These are phyloP conservation scores for Paracamarosporium sp. DNA, from an alignment of 2,329 filamentous ascomycete species.

Conservation along the genomic window DNA sequence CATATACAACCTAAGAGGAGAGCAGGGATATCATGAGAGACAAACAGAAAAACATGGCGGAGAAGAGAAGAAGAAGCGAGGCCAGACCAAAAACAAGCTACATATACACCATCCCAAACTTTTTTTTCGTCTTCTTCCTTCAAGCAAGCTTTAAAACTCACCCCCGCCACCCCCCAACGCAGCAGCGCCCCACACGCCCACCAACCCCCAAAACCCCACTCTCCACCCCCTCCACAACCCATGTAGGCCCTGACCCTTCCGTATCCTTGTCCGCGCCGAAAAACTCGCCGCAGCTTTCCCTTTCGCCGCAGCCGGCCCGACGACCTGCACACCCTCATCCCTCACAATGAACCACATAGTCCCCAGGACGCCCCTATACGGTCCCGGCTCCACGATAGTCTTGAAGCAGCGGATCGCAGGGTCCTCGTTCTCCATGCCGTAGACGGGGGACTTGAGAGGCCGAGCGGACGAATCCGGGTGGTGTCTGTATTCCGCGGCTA, in stretches of 20 bases:
- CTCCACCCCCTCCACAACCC: slow-evolving; percentile 78
- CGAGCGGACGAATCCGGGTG: slow-evolving; percentile 18
- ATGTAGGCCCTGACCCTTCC: slow-evolving; percentile 70
- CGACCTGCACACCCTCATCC: slow-evolving; percentile 72
- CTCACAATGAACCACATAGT: slow-evolving; percentile 88
- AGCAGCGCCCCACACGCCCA: slow-evolving; percentile 75
- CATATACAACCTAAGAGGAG: too few species aligned
- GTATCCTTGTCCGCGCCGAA: slow-evolving; percentile 48
- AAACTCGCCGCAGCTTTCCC: slow-evolving; percentile 34
- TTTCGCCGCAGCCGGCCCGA: slow-evolving; percentile 29
- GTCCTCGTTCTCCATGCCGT: slow-evolving; percentile 27
- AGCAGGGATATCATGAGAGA: not conserved
- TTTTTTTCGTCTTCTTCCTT: not conserved
- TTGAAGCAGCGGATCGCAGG: slow-evolving; percentile 55
- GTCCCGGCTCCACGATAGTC: slow-evolving; percentile 80
- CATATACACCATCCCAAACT: too few species aligned
- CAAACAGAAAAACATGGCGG: not conserved
- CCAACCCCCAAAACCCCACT: slow-evolving; percentile 78
- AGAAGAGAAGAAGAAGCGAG: too few species aligned
- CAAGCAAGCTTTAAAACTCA: slow-evolving; percentile 39
- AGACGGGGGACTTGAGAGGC: slow-evolving; percentile 15
- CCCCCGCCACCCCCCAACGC: slow-evolving; percentile 57
- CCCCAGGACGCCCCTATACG: slow-evolving; percentile 84
- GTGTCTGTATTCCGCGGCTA: slow-evolving; percentile 32
- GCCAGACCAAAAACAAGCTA: too few species aligned